Conservation (phyloP, 1,284 basidiomycete species). For the Moniliophthora roreri region DNA sequence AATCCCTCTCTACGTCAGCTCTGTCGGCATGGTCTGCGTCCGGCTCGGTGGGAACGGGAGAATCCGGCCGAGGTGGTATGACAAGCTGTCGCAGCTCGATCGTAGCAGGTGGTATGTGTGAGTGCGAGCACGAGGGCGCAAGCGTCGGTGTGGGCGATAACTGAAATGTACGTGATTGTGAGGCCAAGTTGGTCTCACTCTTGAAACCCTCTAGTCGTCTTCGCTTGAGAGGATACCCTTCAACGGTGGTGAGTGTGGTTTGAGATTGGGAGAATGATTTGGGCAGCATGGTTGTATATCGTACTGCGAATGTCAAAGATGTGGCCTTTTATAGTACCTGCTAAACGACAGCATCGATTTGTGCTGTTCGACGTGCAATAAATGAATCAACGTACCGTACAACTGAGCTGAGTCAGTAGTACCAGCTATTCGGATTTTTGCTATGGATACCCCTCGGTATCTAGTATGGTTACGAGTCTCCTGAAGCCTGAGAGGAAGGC, state of each 20-base stretch:
- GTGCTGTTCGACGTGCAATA: no score
- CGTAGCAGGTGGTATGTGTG: neutral
- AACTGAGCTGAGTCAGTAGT: no score
- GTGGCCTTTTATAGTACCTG: no score
- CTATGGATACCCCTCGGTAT: no score
- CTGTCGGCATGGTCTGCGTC: neutral
- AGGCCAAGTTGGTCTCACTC: neutral
- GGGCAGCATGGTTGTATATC: no score
- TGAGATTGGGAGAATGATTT: neutral
- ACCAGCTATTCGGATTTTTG: no score
- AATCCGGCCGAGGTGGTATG: neutral
- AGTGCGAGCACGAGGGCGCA: neutral
- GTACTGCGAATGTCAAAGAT: no score
- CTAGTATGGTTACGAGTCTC: no score
- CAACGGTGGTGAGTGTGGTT: neutral
- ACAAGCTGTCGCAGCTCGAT: neutral
- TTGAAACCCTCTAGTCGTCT: conserved; percentile 1
- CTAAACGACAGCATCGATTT: no score
- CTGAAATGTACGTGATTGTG: neutral
- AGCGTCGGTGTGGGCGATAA: neutral
- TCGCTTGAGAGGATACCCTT: neutral
- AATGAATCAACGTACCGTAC: no score
- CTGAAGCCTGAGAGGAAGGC: no score
- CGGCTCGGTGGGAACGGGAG: conserved; percentile 1
- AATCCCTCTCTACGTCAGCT: neutral